Conservation (phyloP, 306 rosid species). For the Sicyos edulis region DNA sequence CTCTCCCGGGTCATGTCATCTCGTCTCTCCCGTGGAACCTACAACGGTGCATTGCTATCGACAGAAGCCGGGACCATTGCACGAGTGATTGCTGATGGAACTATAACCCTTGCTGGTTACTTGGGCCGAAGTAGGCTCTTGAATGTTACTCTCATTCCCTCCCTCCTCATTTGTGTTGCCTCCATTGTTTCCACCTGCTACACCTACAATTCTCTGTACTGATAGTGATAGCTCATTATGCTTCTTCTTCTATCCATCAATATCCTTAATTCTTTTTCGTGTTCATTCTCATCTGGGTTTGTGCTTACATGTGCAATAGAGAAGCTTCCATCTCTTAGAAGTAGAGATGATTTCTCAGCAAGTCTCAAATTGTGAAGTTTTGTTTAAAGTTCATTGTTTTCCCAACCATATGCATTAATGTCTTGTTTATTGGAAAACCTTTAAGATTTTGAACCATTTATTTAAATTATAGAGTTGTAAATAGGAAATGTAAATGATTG, state of each 20-base stretch:
- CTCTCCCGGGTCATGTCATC: constrained; percentile 97
- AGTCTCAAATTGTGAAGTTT: background rate
- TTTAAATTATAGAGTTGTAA: background rate
- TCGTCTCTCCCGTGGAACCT: constrained; percentile 94
- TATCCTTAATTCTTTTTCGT: background rate
- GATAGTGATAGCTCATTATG: constrained; percentile 15
- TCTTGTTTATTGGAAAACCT: background rate
- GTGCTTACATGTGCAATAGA: background rate
- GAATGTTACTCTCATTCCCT: constrained; percentile 74
- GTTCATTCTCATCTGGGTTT: too few species aligned
- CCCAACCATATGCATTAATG: background rate
- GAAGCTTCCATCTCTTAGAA: background rate
- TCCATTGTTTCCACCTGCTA: constrained; percentile 83
- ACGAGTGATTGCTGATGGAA: constrained; percentile 83
- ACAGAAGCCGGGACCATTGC: constrained; percentile 97
- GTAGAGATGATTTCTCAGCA: background rate
- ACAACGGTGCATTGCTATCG: constrained; percentile 78
- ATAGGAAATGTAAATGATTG: constrained; percentile 5
- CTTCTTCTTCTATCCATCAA: background rate
- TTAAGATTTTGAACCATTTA: background rate
- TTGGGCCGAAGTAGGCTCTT: constrained; percentile 67
- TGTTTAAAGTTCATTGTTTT: background rate
- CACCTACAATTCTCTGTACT: constrained; percentile 88
- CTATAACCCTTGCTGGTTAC: constrained; percentile 79
- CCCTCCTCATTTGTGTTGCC: constrained; percentile 59